These are phyloP conservation scores for Podospora anserina DNA, from an alignment of 495 filamentous ascomycete genomes.

Conservation along the genomic window DNA sequence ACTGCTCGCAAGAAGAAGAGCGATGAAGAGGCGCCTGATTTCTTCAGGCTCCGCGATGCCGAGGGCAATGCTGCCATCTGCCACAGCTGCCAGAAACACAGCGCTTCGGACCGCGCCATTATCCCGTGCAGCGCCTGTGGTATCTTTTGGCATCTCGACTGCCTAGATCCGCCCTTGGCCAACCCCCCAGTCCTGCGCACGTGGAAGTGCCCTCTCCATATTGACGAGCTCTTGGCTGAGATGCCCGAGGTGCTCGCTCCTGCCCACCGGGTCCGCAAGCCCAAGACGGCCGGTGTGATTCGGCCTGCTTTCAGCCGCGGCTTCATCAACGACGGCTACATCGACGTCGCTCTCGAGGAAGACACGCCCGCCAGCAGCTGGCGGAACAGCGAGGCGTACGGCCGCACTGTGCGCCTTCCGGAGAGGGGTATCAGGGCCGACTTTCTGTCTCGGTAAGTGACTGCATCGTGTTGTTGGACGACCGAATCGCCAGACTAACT, in stretches of 20 bases:
- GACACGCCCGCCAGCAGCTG: conserved; percentile 44
- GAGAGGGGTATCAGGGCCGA: conserved; percentile 74
- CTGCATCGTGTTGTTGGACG: neutral
- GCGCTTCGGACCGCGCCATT: conserved; percentile 57
- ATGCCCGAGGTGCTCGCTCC: conserved; percentile 44
- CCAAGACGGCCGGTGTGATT: conserved; percentile 47
- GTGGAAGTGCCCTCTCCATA: conserved; percentile 89
- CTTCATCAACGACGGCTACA: conserved; percentile 68
- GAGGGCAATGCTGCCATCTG: conserved; percentile 72
- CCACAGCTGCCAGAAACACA: conserved; percentile 60
- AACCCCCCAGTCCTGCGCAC: conserved; percentile 66
- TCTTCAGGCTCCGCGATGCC: conserved; percentile 59
- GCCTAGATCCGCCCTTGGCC: conserved; percentile 78
- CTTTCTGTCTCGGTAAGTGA: conserved; percentile 58
- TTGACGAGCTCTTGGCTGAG: conserved; percentile 53
- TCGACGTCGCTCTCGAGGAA: conserved; percentile 70
- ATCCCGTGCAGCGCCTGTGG: conserved; percentile 80
- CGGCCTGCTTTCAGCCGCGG: conserved; percentile 54
- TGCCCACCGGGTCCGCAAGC: conserved; percentile 50
- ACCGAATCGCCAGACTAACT: conserved; percentile 12
- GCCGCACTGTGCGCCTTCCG: conserved; percentile 63
- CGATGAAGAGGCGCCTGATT: conserved; percentile 62
- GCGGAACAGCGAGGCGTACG: conserved; percentile 47
- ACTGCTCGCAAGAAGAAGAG: conserved; percentile 51
- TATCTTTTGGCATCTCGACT: conserved; percentile 85